Evolutionary conservation across 2,329 filamentous ascomycete genomes (phyloP), one percentile per base, ranked within the genome.

Genomic region (Pseudogymnoascus sp.): DNA sequence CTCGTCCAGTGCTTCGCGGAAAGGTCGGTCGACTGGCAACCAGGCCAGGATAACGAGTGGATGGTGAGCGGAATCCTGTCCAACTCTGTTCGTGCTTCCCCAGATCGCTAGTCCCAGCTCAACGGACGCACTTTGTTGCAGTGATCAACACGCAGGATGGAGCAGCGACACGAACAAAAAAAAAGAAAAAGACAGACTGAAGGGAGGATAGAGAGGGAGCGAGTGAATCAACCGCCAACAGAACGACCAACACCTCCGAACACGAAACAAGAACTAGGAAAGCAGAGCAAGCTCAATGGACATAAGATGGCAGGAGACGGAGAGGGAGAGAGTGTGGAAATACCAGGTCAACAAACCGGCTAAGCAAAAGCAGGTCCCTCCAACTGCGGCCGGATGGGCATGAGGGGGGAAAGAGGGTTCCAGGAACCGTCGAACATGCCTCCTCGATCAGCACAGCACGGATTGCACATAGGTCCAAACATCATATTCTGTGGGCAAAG

Each of bases 1-100:
- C 16, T 49, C 23, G 43, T 28, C n/a, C n/a, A 33, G 45, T 55
- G 45, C 25, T 55, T 55, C 9, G 25, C 45, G n/a, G 45, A 55
- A 55, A 33, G 76, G 45, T 75, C 71, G 1, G 68, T 74, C 1
- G 72, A 74, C 28, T 75, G 73, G 73, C 62, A 64, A 9, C 65
- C 71, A 25, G 16, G 14, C 2, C 31, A 64, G 14, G 67, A 74
- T 63, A 73, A 76, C 60, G 67, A 68, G 12, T 62, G 45, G 25
- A 55, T 55, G 45, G 25, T 25, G 45, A 55, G 45, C n/a, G 25
- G 45, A 33, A 33, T 55, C 45, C 45, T 55, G 45, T 52, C 45
- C 45, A 14, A 52, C 45, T 52, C 25, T 52, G n/a, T 55, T 55
- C n/a, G 45, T 55, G n/a, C 45, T 55, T 55, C 45, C 45, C 45